These are phyloP conservation scores for Mallotus japonicus DNA, from an alignment of 441 rosid genomes.

Conservation along the genomic window DNA sequence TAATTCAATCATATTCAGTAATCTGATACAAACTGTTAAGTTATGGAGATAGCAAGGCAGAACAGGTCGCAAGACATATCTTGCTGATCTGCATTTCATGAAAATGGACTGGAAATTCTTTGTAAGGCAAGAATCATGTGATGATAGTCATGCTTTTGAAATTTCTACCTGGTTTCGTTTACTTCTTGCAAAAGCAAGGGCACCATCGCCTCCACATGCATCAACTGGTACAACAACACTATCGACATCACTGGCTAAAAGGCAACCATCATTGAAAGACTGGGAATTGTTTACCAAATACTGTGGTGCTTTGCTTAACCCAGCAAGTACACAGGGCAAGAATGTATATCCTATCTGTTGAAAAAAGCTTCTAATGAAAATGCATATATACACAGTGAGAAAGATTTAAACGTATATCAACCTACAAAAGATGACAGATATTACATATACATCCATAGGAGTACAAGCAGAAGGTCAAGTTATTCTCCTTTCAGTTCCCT, in stretches of 20 bases:
- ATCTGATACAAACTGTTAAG: constrained; percentile 6
- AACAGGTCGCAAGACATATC: background rate
- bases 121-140: background rate
- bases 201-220: constrained; percentile 62
- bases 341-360: constrained; percentile 56
- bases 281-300: constrained; percentile 36
- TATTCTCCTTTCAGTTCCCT: background rate
- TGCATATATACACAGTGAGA: background rate
- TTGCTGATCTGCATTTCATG: background rate
- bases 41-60: background rate
- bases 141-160: constrained; percentile 3
- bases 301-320: constrained; percentile 53
- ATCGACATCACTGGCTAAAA: constrained; percentile 50
- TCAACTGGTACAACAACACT: constrained; percentile 51
- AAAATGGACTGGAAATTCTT: background rate
- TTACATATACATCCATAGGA: background rate
- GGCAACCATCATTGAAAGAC: constrained; percentile 33
- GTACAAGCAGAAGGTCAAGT: background rate
- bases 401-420: background rate
- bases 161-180: constrained; percentile 40
- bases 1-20: background rate
- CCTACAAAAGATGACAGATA: background rate
- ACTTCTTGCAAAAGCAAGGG: constrained; percentile 54
- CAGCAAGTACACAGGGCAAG: constrained; percentile 63
- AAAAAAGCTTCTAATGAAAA: constrained; percentile 9